phyloP scores from a whole-genome alignment of 179 eudicot species.

The Vitellaria paradoxa region DNA sequence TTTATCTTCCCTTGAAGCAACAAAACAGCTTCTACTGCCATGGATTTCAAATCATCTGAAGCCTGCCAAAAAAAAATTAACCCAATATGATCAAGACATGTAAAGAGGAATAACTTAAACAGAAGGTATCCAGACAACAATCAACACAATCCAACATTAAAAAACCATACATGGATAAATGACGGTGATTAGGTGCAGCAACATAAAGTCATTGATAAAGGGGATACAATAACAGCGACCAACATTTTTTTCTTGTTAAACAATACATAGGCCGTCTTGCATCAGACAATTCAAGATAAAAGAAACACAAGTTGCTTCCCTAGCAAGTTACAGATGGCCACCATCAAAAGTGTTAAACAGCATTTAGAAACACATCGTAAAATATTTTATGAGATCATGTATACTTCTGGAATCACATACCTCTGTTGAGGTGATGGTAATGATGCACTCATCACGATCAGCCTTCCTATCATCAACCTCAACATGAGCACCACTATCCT shows the following conservation, averaged over 20 bases:
- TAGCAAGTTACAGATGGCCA: neutral
- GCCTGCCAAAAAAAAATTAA: constrained; percentile 38
- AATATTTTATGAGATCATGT: neutral
- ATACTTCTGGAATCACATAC: constrained; percentile 29
- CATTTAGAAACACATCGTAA: neutral
- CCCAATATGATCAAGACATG: neutral
- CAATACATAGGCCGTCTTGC: neutral
- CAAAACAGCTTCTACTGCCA: constrained; percentile 89
- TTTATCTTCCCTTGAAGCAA: constrained; percentile 93
- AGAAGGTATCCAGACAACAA: neutral
- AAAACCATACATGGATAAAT: neutral
- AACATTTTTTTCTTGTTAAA: neutral
- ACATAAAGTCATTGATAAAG: neutral
- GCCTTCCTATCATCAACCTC: constrained; percentile 72
- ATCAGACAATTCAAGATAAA: neutral
- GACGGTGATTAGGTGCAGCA: neutral
- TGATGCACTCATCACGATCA: constrained; percentile 56
- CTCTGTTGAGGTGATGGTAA: constrained; percentile 68
- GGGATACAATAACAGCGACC: neutral
- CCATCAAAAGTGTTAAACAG: neutral
- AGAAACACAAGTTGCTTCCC: neutral
- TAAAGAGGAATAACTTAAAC: neutral
- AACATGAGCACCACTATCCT: constrained; percentile 83
- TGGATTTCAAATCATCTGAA: constrained; percentile 72
- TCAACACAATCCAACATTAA: neutral